These are phyloP conservation scores for Septoria petroselini DNA, from an alignment of 2,329 filamentous ascomycete genomes.

Conservation along the genomic window DNA sequence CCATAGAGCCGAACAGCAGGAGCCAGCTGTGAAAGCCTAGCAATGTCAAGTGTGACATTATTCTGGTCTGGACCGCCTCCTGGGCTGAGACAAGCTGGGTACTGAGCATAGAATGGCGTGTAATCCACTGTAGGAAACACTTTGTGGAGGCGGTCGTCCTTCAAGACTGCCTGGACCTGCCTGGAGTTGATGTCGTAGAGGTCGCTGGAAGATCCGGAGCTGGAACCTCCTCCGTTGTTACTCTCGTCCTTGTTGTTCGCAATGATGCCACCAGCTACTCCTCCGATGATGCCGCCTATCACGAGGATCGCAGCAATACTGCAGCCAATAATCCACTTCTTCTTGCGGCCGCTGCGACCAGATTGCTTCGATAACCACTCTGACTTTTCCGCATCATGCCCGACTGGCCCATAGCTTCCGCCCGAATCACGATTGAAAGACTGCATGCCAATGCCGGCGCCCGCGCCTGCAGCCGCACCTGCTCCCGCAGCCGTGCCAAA, in stretches of 20 bases:
- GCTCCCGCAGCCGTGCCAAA: constrained; percentile 39
- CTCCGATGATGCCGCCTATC: constrained; percentile 68
- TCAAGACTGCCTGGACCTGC: constrained; percentile 78
- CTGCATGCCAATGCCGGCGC: constrained; percentile 41
- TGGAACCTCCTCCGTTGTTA: constrained; percentile 11
- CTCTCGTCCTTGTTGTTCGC: constrained; percentile 41
- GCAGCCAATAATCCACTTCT: constrained; percentile 62
- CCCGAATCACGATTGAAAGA: constrained; percentile 41
- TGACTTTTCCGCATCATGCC: constrained; percentile 57
- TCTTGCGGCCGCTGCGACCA: constrained; percentile 62
- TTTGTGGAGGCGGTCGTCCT: constrained; percentile 79
- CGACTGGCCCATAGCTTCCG: constrained; percentile 57
- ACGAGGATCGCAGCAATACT: constrained; percentile 61
- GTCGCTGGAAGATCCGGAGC: constrained; percentile 43
- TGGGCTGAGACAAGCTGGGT: constrained; percentile 69
- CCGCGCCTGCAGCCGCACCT: constrained; percentile 36
- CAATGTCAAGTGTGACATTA: constrained; percentile 87
- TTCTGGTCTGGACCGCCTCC: constrained; percentile 80
- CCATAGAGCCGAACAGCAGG: constrained; percentile 87
- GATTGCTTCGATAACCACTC: constrained; percentile 62
- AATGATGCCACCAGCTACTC: constrained; percentile 69
- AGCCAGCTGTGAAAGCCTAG: constrained; percentile 84
- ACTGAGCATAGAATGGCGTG: constrained; percentile 86
- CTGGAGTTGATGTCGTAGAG: constrained; percentile 65
- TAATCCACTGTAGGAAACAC: constrained; percentile 96